phyloP scores from a whole-genome alignment of 192 early-diverging fungal genomes.

The Podila horticola region DNA sequence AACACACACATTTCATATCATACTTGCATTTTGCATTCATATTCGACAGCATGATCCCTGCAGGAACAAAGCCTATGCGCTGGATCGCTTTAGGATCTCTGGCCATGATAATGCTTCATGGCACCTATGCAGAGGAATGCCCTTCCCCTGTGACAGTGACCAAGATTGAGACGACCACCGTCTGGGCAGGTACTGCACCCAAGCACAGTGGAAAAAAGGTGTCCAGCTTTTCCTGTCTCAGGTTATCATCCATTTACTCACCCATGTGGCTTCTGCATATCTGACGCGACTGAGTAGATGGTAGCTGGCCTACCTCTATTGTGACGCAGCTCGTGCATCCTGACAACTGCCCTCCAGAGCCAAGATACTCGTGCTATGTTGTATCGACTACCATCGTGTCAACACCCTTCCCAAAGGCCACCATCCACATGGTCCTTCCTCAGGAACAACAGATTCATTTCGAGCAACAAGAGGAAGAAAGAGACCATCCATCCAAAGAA shows the following conservation, averaged over 20 bases:
- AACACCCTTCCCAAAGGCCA: slow-evolving; percentile 3
- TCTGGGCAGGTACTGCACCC: slow-evolving; percentile 9
- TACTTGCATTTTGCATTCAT: background rate
- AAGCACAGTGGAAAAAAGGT: background rate
- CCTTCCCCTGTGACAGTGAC: slow-evolving; percentile 11
- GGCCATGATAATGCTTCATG: background rate
- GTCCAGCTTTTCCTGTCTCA: background rate
- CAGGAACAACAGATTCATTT: background rate
- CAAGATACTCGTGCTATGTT: slow-evolving; percentile 21
- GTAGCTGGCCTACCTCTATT: slow-evolving; percentile 18
- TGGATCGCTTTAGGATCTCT: slow-evolving; percentile 8
- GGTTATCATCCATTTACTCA: too few species aligned
- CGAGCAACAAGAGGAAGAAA: background rate
- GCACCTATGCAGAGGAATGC: background rate
- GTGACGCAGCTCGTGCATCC: slow-evolving; percentile 4
- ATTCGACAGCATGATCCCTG: background rate
- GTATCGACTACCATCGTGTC: background rate
- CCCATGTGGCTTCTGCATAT: too few species aligned
- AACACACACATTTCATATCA: too few species aligned
- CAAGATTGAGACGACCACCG: slow-evolving; percentile 8
- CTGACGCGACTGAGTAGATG: background rate
- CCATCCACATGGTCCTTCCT: slow-evolving; percentile 19
- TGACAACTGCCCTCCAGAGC: slow-evolving; percentile 11
- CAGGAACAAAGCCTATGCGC: background rate
- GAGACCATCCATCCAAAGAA: background rate